Base-by-base conservation (phyloP, 2,329 filamentous ascomycete species). In the Cladosporium sp. region DNA sequence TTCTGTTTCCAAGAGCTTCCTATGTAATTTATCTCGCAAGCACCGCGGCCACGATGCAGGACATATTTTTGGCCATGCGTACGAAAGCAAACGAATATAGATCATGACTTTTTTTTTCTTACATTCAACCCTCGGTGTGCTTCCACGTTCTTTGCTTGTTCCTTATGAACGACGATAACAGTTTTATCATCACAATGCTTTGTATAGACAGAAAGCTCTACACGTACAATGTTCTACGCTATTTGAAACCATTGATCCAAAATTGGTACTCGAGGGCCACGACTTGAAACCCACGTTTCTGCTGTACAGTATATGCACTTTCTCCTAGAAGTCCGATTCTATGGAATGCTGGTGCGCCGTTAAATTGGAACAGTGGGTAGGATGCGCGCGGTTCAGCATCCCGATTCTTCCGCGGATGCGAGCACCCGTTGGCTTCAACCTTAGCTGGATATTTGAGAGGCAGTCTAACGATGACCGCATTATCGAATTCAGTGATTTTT, bases 341-440 rank as follows among this genome's bases (percentile, higher is more conserved):
- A 6, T 4, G 8, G 10, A 47, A 21, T 47, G 3, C n/a, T 47
- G 41, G 41, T 3, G 21, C 7, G 41, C 1, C 12, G 10, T 24
- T 21, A 47, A 21, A 47, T 36, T 36, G 10, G n/a, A 47, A 47
- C n/a, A 21, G 41, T 47, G 41, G 41, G 41, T 47, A 47, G 41
- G 41, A 47, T 47, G 38, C 38, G 30, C 51, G 52, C 52, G 26
- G 52, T 55, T 34, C 28, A 18, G 10, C 28, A 55, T 30, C 52
- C 52, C 28, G 28, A 32, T 21, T 47, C n/a, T 47, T 55, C 52
- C 52, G 52, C 52, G 52, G 52, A 30, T 55, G 52, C 52, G 32
- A 55, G 52, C 52, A 55, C 28, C 52, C 52, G 52, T 55, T 55
- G 52, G 52, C 28, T 30, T 55, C 41, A 47, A n/a, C 52, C 28